phyloP scores from a whole-genome alignment of 129 eudicot species.

The Calendula officinalis region DNA sequence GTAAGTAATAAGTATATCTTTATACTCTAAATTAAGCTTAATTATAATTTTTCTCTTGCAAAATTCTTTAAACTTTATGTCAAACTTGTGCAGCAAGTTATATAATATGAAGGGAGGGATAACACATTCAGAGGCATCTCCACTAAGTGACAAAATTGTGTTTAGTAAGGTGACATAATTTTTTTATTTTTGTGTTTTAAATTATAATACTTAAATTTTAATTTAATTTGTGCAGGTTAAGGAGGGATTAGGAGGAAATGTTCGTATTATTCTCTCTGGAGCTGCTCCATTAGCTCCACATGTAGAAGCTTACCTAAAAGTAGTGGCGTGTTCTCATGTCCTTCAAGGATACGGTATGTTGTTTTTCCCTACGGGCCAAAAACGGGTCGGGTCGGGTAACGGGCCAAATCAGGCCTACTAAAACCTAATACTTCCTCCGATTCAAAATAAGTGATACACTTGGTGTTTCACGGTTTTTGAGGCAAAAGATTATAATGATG shows the following conservation, averaged over 20 bases:
- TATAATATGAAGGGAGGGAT: constrained; percentile 63
- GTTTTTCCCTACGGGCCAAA: no score
- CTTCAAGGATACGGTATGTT: constrained; percentile 79
- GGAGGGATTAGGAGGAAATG: constrained; percentile 67
- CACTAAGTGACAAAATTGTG: constrained; percentile 72
- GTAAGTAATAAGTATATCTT: constrained; percentile 40
- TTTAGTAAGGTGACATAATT: constrained; percentile 66
- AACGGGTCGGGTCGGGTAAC: no score
- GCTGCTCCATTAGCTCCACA: constrained; percentile 85
- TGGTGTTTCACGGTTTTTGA: no score
- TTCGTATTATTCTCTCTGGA: constrained; percentile 71
- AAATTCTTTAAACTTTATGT: neutral
- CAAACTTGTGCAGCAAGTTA: constrained; percentile 60
- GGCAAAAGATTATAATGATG: no score
- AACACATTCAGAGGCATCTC: constrained; percentile 81
- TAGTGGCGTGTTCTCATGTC: constrained; percentile 66
- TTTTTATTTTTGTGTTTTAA: neutral
- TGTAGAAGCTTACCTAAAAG: constrained; percentile 68
- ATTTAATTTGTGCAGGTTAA: constrained; percentile 48
- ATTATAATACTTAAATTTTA: neutral
- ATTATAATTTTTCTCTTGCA: neutral
- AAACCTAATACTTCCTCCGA: no score
- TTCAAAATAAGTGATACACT: no score
- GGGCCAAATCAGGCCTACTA: no score
- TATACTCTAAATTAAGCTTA: neutral